Conservation (phyloP, 2,329 filamentous ascomycete genomes). For the Diaporthe vaccinii region DNA sequence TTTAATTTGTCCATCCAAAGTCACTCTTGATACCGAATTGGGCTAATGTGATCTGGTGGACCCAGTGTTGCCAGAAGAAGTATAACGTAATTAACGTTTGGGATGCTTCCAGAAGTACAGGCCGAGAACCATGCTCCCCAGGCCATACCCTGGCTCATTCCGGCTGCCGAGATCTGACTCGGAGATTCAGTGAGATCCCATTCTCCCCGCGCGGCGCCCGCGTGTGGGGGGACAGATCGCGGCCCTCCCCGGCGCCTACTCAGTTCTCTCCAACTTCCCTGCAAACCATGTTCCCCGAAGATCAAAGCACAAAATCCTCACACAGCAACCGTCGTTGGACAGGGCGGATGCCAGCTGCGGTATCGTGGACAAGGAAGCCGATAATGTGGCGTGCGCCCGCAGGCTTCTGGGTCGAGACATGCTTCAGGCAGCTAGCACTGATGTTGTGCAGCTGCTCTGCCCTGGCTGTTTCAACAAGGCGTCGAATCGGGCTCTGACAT, state of each 20-base stretch:
- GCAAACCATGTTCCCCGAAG: not conserved
- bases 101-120: not conserved
- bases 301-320: not conserved
- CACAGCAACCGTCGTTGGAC: not conserved
- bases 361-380: not conserved
- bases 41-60: too few relatives aligned
- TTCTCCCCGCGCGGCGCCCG: not conserved
- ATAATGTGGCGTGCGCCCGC: too few relatives aligned
- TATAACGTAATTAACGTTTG: too few relatives aligned
- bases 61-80: too few relatives aligned
- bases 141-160: not conserved
- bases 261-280: not conserved
- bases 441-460: not conserved
- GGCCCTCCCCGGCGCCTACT: not conserved
- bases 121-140: not conserved
- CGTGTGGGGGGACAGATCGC: not conserved
- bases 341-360: not conserved
- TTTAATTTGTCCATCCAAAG: too few relatives aligned
- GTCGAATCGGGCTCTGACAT: not conserved
- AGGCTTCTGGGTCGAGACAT: not conserved
- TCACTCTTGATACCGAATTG: too few relatives aligned
- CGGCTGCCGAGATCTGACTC: constrained; percentile 24
- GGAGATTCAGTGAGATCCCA: constrained; percentile 13
- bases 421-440: not conserved
- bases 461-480: constrained; percentile 2